Evolutionary conservation across 495 filamentous ascomycete genomes (phyloP).

Genomic region (Penicillium canescens): DNA sequence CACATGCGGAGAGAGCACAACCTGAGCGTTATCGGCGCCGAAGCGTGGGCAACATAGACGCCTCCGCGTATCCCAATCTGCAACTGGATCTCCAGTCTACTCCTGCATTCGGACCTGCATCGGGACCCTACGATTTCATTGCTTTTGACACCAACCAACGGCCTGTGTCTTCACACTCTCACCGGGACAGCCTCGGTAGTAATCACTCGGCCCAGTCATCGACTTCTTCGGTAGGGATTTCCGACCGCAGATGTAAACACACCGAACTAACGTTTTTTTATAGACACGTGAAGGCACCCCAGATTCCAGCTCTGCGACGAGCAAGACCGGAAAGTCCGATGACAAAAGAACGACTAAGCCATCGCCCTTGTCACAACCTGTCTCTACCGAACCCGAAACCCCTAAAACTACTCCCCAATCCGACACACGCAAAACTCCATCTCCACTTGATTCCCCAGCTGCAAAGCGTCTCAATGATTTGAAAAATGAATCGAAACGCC

Average conservation of each 20-base stretch:
- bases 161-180: constrained; percentile 56
- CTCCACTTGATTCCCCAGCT: constrained; percentile 60
- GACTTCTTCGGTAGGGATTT: constrained; percentile 58
- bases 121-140: constrained; percentile 35
- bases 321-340: constrained; percentile 24
- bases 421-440: constrained; percentile 21
- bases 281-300: constrained; percentile 19
- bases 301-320: constrained; percentile 12
- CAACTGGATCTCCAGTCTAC: constrained; percentile 34
- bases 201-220: constrained; percentile 49
- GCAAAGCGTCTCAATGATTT: constrained; percentile 79
- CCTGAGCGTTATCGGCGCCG: constrained; percentile 76
- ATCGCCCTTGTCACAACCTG: constrained; percentile 86
- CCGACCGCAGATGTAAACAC: background rate
- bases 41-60: constrained; percentile 81
- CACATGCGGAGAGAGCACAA: constrained; percentile 37
- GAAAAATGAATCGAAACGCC: constrained; percentile 69
- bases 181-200: constrained; percentile 60
- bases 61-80: constrained; percentile 42
- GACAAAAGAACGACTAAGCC: constrained; percentile 70
- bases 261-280: constrained; percentile 6
- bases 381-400: constrained; percentile 53
- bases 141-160: constrained; percentile 35
- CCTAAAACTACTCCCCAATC: constrained; percentile 25
- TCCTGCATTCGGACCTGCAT: constrained; percentile 24